Conservation (phyloP, 768 basidiomycete genomes). For the Boletus rubroflammeus region DNA sequence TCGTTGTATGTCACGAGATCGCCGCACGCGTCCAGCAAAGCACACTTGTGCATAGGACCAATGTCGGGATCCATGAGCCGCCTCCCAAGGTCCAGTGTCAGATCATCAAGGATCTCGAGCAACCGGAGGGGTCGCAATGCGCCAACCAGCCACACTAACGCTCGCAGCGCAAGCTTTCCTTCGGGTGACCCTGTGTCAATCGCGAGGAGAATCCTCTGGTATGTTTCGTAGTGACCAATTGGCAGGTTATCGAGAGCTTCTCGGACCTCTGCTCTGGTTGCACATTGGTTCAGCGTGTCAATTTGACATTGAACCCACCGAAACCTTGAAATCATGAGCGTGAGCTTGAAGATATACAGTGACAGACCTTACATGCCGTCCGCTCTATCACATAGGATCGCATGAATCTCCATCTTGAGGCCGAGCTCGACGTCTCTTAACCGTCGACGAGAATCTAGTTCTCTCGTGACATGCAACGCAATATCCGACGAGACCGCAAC, state of each 20-base stretch:
- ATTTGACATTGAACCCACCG: slow-evolving; percentile 24
- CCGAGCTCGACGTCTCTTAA: slow-evolving; percentile 4
- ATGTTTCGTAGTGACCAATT: slow-evolving; percentile 19
- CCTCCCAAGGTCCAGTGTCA: slow-evolving; percentile 8
- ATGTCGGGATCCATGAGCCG: slow-evolving; percentile 1
- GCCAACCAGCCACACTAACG: slow-evolving; percentile 17
- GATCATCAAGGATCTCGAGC: slow-evolving; percentile 10
- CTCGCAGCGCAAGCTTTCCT: slow-evolving; percentile 6
- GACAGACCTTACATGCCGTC: slow-evolving; percentile 16
- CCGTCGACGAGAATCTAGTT: slow-evolving; percentile 4
- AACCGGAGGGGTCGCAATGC: slow-evolving; percentile 14
- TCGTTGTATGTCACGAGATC: slow-evolving; percentile 16
- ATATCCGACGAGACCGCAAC: slow-evolving; percentile 8
- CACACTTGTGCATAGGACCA: slow-evolving; percentile 3
- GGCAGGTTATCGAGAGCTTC: slow-evolving; percentile 16
- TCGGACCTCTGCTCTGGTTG: slow-evolving; percentile 5
- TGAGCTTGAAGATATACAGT: neutral
- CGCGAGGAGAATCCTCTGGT: slow-evolving; percentile 16
- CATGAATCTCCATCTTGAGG: slow-evolving; percentile 10
- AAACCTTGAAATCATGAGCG: slow-evolving; percentile 11
- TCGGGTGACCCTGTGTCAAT: slow-evolving; percentile 2
- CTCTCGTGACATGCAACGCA: slow-evolving; percentile 10
- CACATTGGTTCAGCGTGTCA: slow-evolving; percentile 10
- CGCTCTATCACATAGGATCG: slow-evolving; percentile 5
- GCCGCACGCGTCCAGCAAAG: slow-evolving; percentile 13